These are phyloP conservation scores for Starmerella khaoyaiensis DNA, from an alignment of 805 yeast genomes.

Conservation along the genomic window DNA sequence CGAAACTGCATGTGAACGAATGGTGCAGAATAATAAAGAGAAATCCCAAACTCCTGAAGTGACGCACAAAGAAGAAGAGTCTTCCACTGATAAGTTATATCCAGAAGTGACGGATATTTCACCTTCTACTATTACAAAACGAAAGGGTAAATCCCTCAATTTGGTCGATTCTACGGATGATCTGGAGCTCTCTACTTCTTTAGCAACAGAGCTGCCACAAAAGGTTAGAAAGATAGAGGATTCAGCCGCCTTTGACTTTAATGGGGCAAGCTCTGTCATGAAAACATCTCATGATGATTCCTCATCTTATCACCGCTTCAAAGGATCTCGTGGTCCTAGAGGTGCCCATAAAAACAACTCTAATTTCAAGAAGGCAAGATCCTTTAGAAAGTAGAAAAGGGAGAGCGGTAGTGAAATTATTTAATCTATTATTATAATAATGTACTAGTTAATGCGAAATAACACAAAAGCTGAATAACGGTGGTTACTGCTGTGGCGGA, in stretches of 20 bases:
- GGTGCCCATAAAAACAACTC: constrained; percentile 13
- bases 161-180: constrained; percentile 17
- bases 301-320: constrained; percentile 5
- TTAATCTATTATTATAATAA: no score
- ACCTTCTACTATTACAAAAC: background rate
- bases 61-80: background rate
- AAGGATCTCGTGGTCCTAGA: constrained; percentile 3
- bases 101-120: background rate
- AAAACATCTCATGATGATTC: background rate
- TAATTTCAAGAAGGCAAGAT: constrained; percentile 14
- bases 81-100: background rate
- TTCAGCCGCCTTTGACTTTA: constrained; percentile 24
- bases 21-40: background rate
- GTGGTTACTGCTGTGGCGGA: background rate
- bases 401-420: no score
- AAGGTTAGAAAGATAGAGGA: constrained; percentile 4
- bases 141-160: constrained; percentile 12
- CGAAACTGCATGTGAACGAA: background rate
- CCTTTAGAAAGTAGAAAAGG: constrained; percentile 12
- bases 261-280: constrained; percentile 20
- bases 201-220: constrained; percentile 1
- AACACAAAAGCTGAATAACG: no score
- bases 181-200: constrained; percentile 7
- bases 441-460: no score
- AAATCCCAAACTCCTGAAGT: background rate